Base-by-base conservation (phyloP, 176 grass and related monocot genomes). In the Carex pumila region DNA sequence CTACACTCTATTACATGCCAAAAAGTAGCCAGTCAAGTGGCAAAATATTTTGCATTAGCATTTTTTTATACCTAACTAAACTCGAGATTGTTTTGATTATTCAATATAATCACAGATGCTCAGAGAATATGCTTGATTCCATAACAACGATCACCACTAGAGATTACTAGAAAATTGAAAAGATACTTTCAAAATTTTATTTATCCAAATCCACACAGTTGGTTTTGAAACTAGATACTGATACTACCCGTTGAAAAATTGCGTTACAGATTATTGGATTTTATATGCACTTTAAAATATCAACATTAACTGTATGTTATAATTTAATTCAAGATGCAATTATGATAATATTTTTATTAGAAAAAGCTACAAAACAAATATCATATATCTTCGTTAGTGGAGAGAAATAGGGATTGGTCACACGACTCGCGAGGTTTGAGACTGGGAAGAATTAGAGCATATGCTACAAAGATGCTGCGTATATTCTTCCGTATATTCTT, bases 401-500 rank as follows among this genome's bases (percentile, higher is more conserved):
- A 25, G 61, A 9, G 0, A 64, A 29, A 64, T 29, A 64, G 0
- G 13, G 65, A 3, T 47, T 45, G 34, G 3, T 73, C 39, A 73
- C 37, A 39, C 37, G 37, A 39, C 37, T 39, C 37, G 37, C 70
- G 43, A 73, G 70, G 3, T 12, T 73, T 12, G 18, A 25, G 43
- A 22, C 3, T 77, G 9, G 49, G 72, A 77, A 77, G 52, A 77
- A 57, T 78, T 15, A 29, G 2, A 78, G 52, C 22, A 57, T 57
- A 78, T 78, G 73, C 73, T 31, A 32, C 0, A 56, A 78, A 78
- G 73, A 78, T 78, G 50, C 73, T 9, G 25, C 14, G 52, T 55
- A 56, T 78, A 78, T 78, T 78, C 73, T 52, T 31, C 1, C 1
- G 25, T 56, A 57, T 78, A 78, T 78, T 78, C 73, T 78, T 22